Base-by-base conservation (phyloP, 441 rosid genomes). In the Hypseocharis bilobata region DNA sequence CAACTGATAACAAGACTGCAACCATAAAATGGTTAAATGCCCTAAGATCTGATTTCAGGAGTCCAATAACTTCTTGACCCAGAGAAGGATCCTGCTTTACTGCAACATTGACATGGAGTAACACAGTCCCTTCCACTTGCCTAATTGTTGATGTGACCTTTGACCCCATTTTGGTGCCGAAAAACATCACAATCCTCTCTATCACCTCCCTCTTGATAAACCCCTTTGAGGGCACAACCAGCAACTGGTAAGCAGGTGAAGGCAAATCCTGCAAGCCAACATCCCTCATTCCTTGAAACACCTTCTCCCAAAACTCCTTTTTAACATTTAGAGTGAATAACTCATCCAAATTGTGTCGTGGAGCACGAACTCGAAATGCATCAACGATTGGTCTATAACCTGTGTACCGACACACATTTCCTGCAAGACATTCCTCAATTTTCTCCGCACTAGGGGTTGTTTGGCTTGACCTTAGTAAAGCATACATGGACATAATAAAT, bases 361-460 rank as follows among this genome's bases (percentile, higher is more conserved):
- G n/a, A n/a, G n/a, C n/a, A n/a, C n/a, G n/a, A n/a, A 88, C 92
- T 57, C 87, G 91, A 77, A 92, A 92, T 28, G 98, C 95, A 72
- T 90, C 97, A 63, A 93, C 75, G 34, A 90, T 88, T 0, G 98
- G 91, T 82, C 98, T 76, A 70, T 90, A 93, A 81, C 98, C 97
- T 60, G 97, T 93, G 77, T 96, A 93, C 22, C 97, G 94, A 68
- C 98, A 90, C 66, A 88, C 81, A 72, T 92, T 92, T 65, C 98
- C 98, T n/a, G 96, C 86, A 68, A 92, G 97, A 65, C 87, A 80
- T 79, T 90, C 98, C 73, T 93, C 97, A 68, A 93, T 88, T 76
- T 90, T 84, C 78, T 87, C 96, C 78, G 86, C 96, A 30, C 77
- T 74, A 58, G 97, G 97, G 13, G 80, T 79, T 47, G 74, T 75